These are phyloP conservation scores for Papiliotrema fonsecae DNA, from an alignment of 1,284 basidiomycete genomes.

Conservation along the genomic window DNA sequence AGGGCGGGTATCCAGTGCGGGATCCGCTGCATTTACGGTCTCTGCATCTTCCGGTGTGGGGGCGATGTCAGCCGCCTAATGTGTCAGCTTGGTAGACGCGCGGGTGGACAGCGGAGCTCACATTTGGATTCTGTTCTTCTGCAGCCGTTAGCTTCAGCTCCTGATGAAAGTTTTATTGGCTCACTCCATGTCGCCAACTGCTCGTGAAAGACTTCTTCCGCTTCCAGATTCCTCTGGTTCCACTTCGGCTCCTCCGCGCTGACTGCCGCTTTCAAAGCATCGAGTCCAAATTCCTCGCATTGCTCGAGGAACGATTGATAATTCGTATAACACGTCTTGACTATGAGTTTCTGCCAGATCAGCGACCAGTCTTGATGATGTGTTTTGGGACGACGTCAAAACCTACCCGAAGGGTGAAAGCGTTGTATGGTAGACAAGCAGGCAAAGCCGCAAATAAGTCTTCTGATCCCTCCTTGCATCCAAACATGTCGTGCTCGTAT, in stretches of 20 bases:
- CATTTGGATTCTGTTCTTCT: conserved; percentile 17
- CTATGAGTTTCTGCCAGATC: conserved; percentile 35
- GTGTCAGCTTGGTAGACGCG: no score
- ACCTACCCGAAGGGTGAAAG: conserved; percentile 43
- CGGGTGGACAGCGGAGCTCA: no score
- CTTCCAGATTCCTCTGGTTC: conserved; percentile 13
- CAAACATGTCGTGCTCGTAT: conserved; percentile 57
- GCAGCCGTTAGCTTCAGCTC: not conserved
- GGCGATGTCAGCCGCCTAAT: no score
- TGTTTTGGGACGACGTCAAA: not conserved
- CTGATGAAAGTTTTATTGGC: conserved; percentile 1
- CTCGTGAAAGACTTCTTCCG: conserved; percentile 11
- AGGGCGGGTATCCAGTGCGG: not conserved
- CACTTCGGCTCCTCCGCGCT: conserved; percentile 19
- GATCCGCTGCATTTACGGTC: no score
- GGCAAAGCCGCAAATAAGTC: conserved; percentile 31
- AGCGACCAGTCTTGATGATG: not conserved
- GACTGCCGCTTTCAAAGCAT: conserved; percentile 15
- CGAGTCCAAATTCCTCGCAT: conserved; percentile 26
- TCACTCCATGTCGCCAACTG: conserved; percentile 17
- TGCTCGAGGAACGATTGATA: conserved; percentile 31
- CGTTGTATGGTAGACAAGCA: conserved; percentile 41
- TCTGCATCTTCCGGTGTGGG: no score
- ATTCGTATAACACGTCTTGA: conserved; percentile 26
- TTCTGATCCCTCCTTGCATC: conserved; percentile 21